Base-by-base conservation (phyloP, 2,329 filamentous ascomycete genomes). In the Fusarium scirpi region DNA sequence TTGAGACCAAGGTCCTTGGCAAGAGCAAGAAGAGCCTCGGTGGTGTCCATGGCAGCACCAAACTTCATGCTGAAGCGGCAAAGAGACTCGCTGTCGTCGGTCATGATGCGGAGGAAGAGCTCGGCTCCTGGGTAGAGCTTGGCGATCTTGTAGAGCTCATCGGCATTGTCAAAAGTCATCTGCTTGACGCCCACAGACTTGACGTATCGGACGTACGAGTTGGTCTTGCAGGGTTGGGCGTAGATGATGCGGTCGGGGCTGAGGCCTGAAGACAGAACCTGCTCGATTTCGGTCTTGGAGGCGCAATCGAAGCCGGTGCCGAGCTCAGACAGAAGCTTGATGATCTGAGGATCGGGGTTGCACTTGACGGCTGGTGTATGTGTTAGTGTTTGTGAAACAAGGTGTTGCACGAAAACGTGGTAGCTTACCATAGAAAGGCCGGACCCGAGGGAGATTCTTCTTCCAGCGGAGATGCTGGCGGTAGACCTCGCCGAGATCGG, bases 161-260 rank as follows among this genome's bases (percentile, higher is more conserved):
- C 96, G 79, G 92, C 90, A 76, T 99, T 99, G 87, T 99, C 96
- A 79, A 99, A 98, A 4, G 96, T 99, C 95, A 99, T 98, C 86
- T 97, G 93, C 84, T 92, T 95, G 79, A 99, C 96, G 74, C 92
- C 92, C 73, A 91, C 86, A 78, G 90, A 88, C 77, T 92, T 90
- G 71, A 97, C 96, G 78, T 94, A 97, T 78, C 94, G 94, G 69
- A 99, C 87, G 81, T 98, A 98, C 49, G 95, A 98, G 85, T 96
- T 97, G 77, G 96, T 99, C 90, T 99, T 99, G 92, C 96, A 98
- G 59, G 96, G 96, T 84, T 99, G 96, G 52, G 96, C 96, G 79
- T 98, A 99, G 83, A 99, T 98, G 85, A 99, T 97, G 80, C 95
- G 94, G 72, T 90, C 89, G 15, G 96, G 93, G 78, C 93, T 91